A percentile compares a stretch with the other conserved stretches of the same genome.
These are phyloP conservation scores for Clonostachys rhizophaga DNA, from an alignment of 2,329 filamentous ascomycete species.

Conservation along the genomic window DNA sequence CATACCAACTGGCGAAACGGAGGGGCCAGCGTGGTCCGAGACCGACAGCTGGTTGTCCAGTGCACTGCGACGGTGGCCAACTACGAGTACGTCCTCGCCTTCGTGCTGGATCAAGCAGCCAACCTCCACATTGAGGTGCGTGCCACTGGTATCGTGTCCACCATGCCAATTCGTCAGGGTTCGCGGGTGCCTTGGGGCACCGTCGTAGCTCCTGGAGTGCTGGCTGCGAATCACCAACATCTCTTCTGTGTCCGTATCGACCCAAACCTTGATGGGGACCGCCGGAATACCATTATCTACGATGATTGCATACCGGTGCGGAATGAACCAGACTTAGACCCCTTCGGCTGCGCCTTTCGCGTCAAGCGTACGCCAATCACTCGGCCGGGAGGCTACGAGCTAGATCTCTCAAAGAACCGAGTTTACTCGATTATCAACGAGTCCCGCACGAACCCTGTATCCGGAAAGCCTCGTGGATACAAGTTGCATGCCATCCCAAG, in stretches of 20 bases:
- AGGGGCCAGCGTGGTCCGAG: conserved; percentile 48
- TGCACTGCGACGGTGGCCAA: conserved; percentile 59
- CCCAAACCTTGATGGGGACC: conserved; percentile 51
- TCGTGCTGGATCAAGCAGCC: conserved; percentile 48
- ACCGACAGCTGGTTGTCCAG: conserved; percentile 53
- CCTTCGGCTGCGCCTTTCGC: conserved; percentile 37
- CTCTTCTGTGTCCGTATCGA: conserved; percentile 63
- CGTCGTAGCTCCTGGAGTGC: conserved; percentile 52
- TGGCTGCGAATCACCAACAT: conserved; percentile 65
- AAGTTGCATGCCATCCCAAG: conserved; percentile 37
- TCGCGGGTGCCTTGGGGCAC: conserved; percentile 52
- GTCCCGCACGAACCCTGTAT: conserved; percentile 26
- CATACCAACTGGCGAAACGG: conserved; percentile 55
- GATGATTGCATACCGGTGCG: conserved; percentile 1
- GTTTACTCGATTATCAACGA: conserved; percentile 40
- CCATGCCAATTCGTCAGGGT: conserved; percentile 46
- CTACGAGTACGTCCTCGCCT: conserved; percentile 48
- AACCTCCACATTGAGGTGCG: conserved; percentile 21
- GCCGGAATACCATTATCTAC: conserved; percentile 26
- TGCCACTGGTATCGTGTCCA: conserved; percentile 35
- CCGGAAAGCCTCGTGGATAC: conserved; percentile 33
- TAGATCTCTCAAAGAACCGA: conserved; percentile 39
- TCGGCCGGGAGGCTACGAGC: conserved; percentile 35
- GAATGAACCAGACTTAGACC: conserved; percentile 34
- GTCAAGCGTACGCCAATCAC: conserved; percentile 35